Conservation (phyloP, 73 alveolate species). For the Paramecium sexaurelia region DNA sequence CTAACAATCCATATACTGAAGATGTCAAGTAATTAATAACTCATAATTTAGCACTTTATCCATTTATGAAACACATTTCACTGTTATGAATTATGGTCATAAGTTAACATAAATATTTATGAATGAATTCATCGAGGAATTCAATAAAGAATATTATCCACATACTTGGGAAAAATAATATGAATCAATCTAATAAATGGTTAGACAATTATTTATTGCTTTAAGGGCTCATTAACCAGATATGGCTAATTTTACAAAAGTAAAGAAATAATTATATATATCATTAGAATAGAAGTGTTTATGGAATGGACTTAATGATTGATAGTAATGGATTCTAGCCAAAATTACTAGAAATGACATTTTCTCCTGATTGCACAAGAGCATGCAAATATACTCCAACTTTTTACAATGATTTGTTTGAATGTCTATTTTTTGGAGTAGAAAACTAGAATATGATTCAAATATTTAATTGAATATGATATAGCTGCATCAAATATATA, state of each 20-base stretch:
- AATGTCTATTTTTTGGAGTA: conserved; percentile 72
- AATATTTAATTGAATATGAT: background rate
- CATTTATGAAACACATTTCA: conserved; percentile 94
- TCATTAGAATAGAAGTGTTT: conserved; percentile 54
- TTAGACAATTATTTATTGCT: conserved; percentile 53
- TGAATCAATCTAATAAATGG: conserved; percentile 37
- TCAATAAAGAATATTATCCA: conserved; percentile 55
- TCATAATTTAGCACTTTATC: conserved; percentile 73
- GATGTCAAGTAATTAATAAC: conserved; percentile 35
- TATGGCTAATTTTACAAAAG: conserved; percentile 40
- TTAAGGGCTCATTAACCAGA: conserved; percentile 39
- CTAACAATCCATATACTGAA: conserved; percentile 82
- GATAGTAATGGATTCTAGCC: conserved; percentile 78
- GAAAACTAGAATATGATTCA: conserved; percentile 27
- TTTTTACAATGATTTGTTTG: conserved; percentile 84
- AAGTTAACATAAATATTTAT: conserved; percentile 72
- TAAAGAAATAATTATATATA: background rate
- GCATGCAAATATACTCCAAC: conserved; percentile 87
- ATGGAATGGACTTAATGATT: conserved; percentile 94
- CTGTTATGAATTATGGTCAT: conserved; percentile 93
- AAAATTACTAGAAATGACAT: conserved; percentile 86
- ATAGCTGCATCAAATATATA: too few relatives aligned
- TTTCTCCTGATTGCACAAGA: conserved; percentile 91
- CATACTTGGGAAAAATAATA: conserved; percentile 26
- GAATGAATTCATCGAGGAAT: conserved; percentile 75